Evolutionary conservation across 2,329 filamentous ascomycete species (phyloP).

Genomic region (Coniochaeta sp.): DNA sequence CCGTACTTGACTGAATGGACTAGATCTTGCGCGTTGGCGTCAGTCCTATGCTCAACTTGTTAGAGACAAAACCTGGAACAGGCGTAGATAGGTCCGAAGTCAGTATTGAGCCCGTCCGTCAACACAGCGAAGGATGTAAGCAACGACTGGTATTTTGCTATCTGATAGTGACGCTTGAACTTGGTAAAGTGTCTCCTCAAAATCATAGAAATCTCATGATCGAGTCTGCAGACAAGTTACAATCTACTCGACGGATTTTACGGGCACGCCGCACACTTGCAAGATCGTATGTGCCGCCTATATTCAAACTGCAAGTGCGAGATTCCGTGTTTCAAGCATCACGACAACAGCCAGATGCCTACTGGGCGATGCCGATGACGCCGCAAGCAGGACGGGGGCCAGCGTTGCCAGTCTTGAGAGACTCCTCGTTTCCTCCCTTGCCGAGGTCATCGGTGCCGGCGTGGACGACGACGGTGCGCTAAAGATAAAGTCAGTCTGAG

Average conservation of each 20-base stretch:
- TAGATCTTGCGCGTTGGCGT: too few relatives aligned
- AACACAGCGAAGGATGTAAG: neutral
- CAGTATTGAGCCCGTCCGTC: neutral
- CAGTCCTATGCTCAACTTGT: too few relatives aligned
- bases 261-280: neutral
- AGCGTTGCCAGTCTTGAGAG: slow-evolving; percentile 97
- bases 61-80: too few relatives aligned
- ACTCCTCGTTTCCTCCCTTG: slow-evolving; percentile 86
- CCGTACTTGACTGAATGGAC: neutral
- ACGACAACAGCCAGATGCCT: slow-evolving; percentile 24
- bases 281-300: neutral
- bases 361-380: slow-evolving; percentile 85
- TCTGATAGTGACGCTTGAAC: neutral
- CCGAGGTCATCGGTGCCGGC: slow-evolving; percentile 94
- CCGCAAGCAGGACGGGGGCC: slow-evolving; percentile 90
- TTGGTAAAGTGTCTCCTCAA: neutral
- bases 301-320: neutral
- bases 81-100: neutral
- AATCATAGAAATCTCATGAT: neutral
- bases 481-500: slow-evolving; percentile 7
- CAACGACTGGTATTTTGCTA: neutral
- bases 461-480: slow-evolving; percentile 95
- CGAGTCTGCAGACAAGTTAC: neutral
- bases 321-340: neutral
- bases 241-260: neutral